Percentiles rank a stretch among this genome's conserved stretches.
phyloP scores from a whole-genome alignment of 1,284 basidiomycete genomes.

The Heterobasidion parviporum region DNA sequence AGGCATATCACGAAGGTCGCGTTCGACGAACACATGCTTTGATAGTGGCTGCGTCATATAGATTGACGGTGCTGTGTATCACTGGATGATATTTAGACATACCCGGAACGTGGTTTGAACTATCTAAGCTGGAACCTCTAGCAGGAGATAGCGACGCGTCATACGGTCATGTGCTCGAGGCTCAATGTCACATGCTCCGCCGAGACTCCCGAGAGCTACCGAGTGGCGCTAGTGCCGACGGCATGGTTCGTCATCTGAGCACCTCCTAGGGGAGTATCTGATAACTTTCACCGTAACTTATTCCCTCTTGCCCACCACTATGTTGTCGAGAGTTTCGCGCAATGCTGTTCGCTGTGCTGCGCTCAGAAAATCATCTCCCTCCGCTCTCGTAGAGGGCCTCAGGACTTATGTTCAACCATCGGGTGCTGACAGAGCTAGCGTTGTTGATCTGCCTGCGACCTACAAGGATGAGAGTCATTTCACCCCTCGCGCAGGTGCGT shows the following conservation, averaged over 20 bases:
- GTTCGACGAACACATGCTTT: too few species aligned
- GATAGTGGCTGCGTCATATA: too few species aligned
- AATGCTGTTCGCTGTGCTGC: conserved; percentile 28
- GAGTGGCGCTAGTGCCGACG: too few species aligned
- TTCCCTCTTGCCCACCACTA: conserved; percentile 23
- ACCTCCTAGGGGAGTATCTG: conserved; percentile 16
- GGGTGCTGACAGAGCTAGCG: conserved; percentile 67
- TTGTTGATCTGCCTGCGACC: conserved; percentile 67
- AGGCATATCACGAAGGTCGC: background rate
- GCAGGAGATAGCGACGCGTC: too few species aligned
- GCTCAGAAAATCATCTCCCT: conserved; percentile 8
- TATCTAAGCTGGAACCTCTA: too few species aligned
- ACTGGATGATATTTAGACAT: too few species aligned
- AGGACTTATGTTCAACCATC: conserved; percentile 68
- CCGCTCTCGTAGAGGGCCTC: conserved; percentile 14
- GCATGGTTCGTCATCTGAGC: background rate
- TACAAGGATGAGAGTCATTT: conserved; percentile 67
- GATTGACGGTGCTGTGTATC: too few species aligned
- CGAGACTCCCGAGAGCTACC: too few species aligned
- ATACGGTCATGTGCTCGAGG: too few species aligned
- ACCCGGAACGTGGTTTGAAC: too few species aligned
- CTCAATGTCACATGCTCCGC: too few species aligned
- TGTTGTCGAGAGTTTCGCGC: conserved; percentile 49
- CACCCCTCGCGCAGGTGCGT: conserved; percentile 60
- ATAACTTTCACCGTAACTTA: conserved; percentile 13